Base-by-base conservation (phyloP, 345 rosid species). In the Aegle marmelos region DNA sequence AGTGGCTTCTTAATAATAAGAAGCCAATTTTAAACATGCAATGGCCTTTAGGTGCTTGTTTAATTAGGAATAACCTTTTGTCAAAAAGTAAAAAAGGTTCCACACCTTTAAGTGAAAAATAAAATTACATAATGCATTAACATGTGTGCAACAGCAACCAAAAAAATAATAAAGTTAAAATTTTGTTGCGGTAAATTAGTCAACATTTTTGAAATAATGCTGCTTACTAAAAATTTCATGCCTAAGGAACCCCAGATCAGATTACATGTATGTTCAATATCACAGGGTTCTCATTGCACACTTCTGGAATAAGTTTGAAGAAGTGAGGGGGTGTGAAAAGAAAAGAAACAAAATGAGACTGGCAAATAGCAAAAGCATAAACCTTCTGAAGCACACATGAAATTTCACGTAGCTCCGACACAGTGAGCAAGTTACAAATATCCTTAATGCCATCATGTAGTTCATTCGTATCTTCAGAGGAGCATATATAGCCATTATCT, bases 381-480 rank as follows among this genome's bases (percentile, higher is more conserved):
- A 93, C 98, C 97, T 90, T 92, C 72, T 78, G 85, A 50, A 88
- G 71, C 56, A 78, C 78, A 76, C 80, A 72, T 34, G 82, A 77
- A 85, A 95, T 90, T 73, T 89, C 97, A 74, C 84, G 93, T 67
- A 95, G 90, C 88, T 95, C 96, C 25, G 86, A 68, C 73, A 91
- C 85, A 5, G 82, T 86, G 45, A 95, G 96, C 79, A 88, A 75
- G 80, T 79, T 81, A 77, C 85, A 71, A 75, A 93, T 86, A 74
- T 86, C 89, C 81, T 79, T 82, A 81, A 93, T 74, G 61, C 79
- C 87, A 79, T 81, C 81, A 60, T 75, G 72, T 45, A 90, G 76
- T 75, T 84, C 87, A 63, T 82, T 84, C 41, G 79, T 74, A 67
- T 87, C 81, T 68, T 84, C 80, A 81, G 88, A 80, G 67, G 77